Evolutionary conservation across 1,139 yeast species (phyloP), one percentile per base, ranked within the genome.

Genomic region (Debaryomyces sp.): DNA sequence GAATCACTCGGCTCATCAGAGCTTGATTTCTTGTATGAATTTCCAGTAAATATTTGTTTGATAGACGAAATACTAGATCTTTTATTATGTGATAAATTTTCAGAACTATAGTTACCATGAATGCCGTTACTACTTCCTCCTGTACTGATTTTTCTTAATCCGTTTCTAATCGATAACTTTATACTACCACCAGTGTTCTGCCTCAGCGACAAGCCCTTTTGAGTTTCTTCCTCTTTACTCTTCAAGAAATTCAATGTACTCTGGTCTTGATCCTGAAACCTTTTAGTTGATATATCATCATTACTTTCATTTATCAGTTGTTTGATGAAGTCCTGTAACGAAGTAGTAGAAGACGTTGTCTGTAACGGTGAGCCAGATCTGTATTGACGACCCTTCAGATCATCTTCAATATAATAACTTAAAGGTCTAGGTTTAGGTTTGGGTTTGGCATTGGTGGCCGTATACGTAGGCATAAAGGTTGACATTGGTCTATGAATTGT

Each of bases 171-270:
- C 3, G 72, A 55, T 9, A 68, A 65, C 47, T 68, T 75, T 47
- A 78, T 58, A 52, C 80, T 78, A 32, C 80, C 82, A 29, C 80
- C 82, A 5, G 79, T 77, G 51, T 70, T 66, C 49, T 71, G 71
- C 34, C 58, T 55, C 45, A 47, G 48, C 29, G 40, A 24, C 49
- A 50, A 24, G 18, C 52, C n/a, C 48, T 48, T 41, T 40, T 52
- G 38, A 6, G 45, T 47, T 30, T 61, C 68, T 38, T 66, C 75
- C 52, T 74, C 78, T 53, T 83, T 70, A 24, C 76, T 73, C 52
- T 81, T 79, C 52, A 89, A 68, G 60, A 87, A 89, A 47, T 85
- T 89, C 42, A 76, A 58, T 0, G 79, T 75, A 23, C 68, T 68
- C 10, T 53, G 43, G 18, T 59, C 63, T 22, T 55, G 51, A 9